phyloP scores from a whole-genome alignment of 345 rosid genomes.

The Camelina laxa region DNA sequence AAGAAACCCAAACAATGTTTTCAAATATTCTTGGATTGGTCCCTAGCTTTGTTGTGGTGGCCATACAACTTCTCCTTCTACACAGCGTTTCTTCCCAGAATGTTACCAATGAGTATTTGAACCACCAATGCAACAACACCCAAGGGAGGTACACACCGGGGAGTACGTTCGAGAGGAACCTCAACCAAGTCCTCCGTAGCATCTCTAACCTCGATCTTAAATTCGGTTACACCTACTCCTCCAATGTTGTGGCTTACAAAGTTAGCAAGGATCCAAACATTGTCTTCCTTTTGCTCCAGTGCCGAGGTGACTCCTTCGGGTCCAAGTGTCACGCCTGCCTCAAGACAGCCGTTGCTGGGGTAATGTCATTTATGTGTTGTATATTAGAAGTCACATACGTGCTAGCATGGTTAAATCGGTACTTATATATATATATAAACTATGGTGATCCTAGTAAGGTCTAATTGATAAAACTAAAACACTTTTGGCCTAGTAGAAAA shows the following conservation, averaged over 20 bases:
- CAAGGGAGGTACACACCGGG: neutral
- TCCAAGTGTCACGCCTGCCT: slow-evolving; percentile 53
- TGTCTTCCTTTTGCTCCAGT: slow-evolving; percentile 52
- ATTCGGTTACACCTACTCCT: slow-evolving; percentile 43
- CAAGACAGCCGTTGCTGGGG: slow-evolving; percentile 39
- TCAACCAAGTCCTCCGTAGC: neutral
- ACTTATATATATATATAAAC: neutral
- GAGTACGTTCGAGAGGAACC: neutral
- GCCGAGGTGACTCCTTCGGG: slow-evolving; percentile 55
- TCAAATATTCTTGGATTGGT: neutral
- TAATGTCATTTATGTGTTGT: slow-evolving; percentile 13
- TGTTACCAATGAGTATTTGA: neutral
- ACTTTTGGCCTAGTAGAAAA: neutral
- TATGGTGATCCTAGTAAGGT: neutral
- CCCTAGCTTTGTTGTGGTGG: neutral
- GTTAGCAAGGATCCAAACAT: slow-evolving; percentile 26
- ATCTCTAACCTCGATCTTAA: slow-evolving; percentile 48
- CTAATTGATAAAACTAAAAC: neutral
- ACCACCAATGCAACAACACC: neutral
- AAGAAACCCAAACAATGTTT: neutral
- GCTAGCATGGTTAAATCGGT: neutral
- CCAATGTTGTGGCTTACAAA: slow-evolving; percentile 4
- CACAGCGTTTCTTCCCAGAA: neutral
- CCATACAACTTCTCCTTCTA: neutral
- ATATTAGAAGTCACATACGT: neutral